Evolutionary conservation across 306 rosid species (phyloP).

Genomic region (Glycyrrhiza uralensis): DNA sequence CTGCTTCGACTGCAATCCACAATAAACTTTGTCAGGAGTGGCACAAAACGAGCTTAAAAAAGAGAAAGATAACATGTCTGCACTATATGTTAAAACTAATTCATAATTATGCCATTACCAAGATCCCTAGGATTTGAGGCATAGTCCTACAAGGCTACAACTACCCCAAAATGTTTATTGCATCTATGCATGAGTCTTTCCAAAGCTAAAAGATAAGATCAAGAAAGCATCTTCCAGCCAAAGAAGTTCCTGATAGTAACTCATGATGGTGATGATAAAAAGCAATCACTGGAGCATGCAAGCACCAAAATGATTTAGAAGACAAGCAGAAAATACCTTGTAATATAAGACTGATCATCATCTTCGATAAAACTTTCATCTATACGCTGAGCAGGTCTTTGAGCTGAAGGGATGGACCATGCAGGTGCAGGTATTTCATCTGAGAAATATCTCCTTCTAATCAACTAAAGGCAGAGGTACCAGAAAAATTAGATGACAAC

Average conservation of each 20-base stretch:
- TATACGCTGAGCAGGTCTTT: constrained; percentile 55
- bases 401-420: constrained; percentile 71
- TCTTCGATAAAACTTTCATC: constrained; percentile 67
- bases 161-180: not conserved
- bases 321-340: constrained; percentile 48
- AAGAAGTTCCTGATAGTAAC: not conserved
- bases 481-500: constrained; percentile 30
- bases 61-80: not conserved
- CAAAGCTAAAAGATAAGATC: not conserved
- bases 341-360: constrained; percentile 58
- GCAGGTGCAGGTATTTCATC: constrained; percentile 68
- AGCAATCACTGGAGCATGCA: not conserved
- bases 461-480: constrained; percentile 57
- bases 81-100: not conserved
- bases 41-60: constrained; percentile 5
- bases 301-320: not conserved
- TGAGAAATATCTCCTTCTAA: constrained; percentile 87
- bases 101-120: not conserved
- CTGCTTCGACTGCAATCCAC: constrained; percentile 44
- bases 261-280: not conserved
- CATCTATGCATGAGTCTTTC: not conserved
- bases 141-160: constrained; percentile 7
- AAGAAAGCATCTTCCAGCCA: constrained; percentile 15
- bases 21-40: constrained; percentile 11
- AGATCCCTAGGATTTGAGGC: not conserved